Base-by-base conservation (phyloP, 371 early-diverging fungal species). In the Syncephalastrum monosporum region DNA sequence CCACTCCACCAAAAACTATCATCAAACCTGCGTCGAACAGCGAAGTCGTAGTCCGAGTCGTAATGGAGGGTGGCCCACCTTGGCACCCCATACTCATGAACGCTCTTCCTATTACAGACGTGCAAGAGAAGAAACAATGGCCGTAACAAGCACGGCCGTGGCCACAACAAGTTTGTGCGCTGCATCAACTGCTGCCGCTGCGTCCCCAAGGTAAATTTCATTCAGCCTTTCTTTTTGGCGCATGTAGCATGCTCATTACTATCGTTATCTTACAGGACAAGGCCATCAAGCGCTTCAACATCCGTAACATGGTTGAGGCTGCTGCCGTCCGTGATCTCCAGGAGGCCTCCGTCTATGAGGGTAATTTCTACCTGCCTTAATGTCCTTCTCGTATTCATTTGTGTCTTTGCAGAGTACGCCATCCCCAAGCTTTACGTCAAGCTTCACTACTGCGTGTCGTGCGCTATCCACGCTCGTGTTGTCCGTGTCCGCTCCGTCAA, bases 101-200 rank as follows among this genome's bases (percentile, higher is more conserved):
- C 10, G 38, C 10, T 33, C 6, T 10, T 33, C 7, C 10, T 33
- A 5, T 33, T 55, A 17, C 57, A 88, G 94, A 94, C 94, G 72
- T 68, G 79, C 79, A 99, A 99, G 85, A 89, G 99, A 85, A 90
- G 96, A 83, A 99, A 97, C 81, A 85, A 94, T 85, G 99, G 99
- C 84, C 92, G 98, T 77, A 85, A 86, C 84, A 99, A 98, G 90
- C 82, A 92, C 72, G 96, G 96, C 67, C 94, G 99, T 77, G 99
- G 99, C 72, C 94, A 96, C 87, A 90, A 89, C 75, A 89, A 86
- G 81, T 86, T 86, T 66, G 90, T 97, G 72, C 92, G 98, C 74
- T 99, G 99, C 88, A 91, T 92, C 71, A 96, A 99, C 93, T 99
- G 99, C 85, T 88, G 88, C 61, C 91, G 96, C 79, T 90, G 92